Conservation (phyloP, 257 asterid species). For the Fraxinus pennsylvanica region DNA sequence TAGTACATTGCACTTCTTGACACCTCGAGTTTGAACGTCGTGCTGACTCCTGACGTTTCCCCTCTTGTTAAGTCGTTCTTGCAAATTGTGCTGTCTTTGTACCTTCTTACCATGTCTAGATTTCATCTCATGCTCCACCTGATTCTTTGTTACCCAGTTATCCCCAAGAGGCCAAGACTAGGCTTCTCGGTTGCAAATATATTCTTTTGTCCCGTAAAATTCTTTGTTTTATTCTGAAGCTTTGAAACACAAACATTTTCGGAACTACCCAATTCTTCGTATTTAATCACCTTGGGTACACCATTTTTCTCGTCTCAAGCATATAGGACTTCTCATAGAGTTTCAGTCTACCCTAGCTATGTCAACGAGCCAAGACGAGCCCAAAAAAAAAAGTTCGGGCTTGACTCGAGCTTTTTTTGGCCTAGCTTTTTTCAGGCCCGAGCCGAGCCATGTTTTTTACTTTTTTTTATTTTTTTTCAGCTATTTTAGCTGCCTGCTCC, state of each 20-base stretch:
- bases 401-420: no score
- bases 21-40: no score
- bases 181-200: constrained; percentile 1
- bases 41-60: constrained; percentile 11
- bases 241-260: constrained; percentile 6
- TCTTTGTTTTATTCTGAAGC: constrained; percentile 23
- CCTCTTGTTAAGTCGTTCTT: not conserved
- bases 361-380: no score
- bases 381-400: no score
- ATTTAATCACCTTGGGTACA: constrained; percentile 5
- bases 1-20: no score
- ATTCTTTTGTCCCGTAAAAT: constrained; percentile 12
- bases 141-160: not conserved
- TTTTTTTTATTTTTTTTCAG: no score
- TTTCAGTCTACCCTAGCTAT: not conserved
- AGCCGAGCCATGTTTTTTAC: no score
- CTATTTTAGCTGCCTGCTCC: no score
- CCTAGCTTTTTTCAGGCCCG: no score
- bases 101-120: no score
- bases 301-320: constrained; percentile 12
- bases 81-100: no score
- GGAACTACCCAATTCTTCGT: constrained; percentile 5
- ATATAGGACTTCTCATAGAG: constrained; percentile 26
- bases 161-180: no score
- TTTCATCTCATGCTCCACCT: not conserved